A percentile compares a stretch with the other conserved stretches of the same genome.
Conservation (phyloP, 352 stramenopile species). For the Globisporangium megalacanthum region DNA sequence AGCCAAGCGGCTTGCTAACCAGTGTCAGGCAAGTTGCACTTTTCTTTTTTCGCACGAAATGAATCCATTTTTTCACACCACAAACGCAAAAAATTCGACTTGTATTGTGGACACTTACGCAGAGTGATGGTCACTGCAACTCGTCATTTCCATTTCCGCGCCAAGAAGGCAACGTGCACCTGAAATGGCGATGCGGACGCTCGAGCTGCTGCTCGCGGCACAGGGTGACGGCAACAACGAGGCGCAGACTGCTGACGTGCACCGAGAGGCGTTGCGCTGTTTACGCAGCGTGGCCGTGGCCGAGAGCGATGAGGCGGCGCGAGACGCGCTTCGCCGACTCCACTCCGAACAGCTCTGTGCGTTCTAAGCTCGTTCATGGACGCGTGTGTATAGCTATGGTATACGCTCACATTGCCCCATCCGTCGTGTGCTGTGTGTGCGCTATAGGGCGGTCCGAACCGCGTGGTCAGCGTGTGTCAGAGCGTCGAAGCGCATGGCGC, state of each 20-base stretch:
- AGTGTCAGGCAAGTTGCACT: too few species aligned
- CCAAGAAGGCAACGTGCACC: background rate
- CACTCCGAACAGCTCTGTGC: slow-evolving; percentile 43
- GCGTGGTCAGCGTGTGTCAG: slow-evolving; percentile 22
- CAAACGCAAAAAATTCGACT: background rate
- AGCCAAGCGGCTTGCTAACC: background rate
- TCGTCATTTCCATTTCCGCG: background rate
- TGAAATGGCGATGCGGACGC: slow-evolving; percentile 6
- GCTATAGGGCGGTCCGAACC: slow-evolving; percentile 25
- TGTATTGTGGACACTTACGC: background rate
- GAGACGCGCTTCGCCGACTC: slow-evolving; percentile 30
- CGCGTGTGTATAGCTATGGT: background rate
- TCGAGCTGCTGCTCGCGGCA: slow-evolving; percentile 28
- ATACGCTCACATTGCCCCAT: background rate
- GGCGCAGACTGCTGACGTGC: slow-evolving; percentile 14
- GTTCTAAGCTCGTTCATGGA: background rate
- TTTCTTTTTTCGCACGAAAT: too few species aligned
- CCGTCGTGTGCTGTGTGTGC: background rate
- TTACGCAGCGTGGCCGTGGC: slow-evolving; percentile 18
- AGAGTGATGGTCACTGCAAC: background rate
- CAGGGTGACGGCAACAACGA: slow-evolving; percentile 8
- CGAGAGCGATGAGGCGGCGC: slow-evolving; percentile 19
- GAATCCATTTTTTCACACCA: background rate
- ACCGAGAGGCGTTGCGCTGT: slow-evolving; percentile 35
- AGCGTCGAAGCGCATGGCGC: slow-evolving; percentile 30